These are phyloP conservation scores for Colletotrichum destructivum DNA, from an alignment of 2,329 filamentous ascomycete genomes.

Conservation along the genomic window DNA sequence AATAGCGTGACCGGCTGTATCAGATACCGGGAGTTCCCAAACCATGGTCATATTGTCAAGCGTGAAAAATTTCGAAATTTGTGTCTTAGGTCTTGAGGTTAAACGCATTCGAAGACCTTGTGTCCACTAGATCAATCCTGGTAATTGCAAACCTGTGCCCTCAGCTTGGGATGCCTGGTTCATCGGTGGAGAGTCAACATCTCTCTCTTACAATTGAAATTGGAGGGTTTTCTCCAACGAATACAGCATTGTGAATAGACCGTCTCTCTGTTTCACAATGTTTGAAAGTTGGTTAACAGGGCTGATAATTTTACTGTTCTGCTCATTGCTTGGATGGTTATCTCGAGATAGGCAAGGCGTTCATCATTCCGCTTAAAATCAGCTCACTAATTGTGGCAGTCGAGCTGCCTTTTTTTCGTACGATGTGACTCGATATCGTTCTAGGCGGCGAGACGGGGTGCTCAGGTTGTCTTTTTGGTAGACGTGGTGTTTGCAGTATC, in stretches of 20 bases:
- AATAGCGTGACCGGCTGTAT: not conserved
- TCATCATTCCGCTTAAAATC: conserved; percentile 48
- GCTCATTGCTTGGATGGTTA: conserved; percentile 45
- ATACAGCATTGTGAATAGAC: conserved; percentile 6
- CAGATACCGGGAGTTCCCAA: conserved; percentile 4
- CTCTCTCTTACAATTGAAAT: conserved; percentile 18
- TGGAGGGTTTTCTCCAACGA: conserved; percentile 26
- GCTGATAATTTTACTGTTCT: conserved; percentile 43
- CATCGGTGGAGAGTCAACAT: not conserved
- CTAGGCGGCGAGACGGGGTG: not conserved
- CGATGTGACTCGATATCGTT: conserved; percentile 12
- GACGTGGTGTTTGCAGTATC: not conserved
- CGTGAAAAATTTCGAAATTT: not conserved
- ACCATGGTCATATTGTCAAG: not conserved
- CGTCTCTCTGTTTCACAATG: conserved; percentile 46
- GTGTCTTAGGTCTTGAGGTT: not conserved
- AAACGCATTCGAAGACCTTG: not conserved
- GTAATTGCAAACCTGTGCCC: not conserved
- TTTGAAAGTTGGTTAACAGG: conserved; percentile 46
- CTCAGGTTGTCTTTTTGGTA: not conserved
- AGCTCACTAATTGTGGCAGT: conserved; percentile 48
- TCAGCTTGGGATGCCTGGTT: conserved; percentile 7
- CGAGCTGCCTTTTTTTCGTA: conserved; percentile 50
- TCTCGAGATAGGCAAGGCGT: conserved; percentile 49
- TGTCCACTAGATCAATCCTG: conserved; percentile 6